Evolutionary conservation across 2,329 filamentous ascomycete species (phyloP).

Genomic region (Fusarium domesticum): DNA sequence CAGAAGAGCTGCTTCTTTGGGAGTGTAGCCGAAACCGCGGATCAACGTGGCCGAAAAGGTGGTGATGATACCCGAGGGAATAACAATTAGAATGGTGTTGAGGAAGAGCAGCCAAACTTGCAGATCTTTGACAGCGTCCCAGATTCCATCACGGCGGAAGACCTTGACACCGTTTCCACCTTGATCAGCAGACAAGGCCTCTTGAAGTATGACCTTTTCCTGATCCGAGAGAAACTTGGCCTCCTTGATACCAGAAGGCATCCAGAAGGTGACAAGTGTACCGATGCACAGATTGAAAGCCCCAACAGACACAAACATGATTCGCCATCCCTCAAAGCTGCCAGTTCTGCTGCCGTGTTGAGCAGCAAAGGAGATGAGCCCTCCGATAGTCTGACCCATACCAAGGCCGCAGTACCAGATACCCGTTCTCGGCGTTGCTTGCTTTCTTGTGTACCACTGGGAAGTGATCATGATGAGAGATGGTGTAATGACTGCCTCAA

Average conservation of each 20-base stretch:
- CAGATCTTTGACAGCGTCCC: conserved; percentile 40
- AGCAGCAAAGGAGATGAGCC: conserved; percentile 49
- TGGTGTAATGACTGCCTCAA: conserved; percentile 48
- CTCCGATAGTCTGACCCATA: conserved; percentile 39
- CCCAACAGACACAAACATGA: conserved; percentile 53
- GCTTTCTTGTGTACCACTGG: conserved; percentile 40
- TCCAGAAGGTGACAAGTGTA: conserved; percentile 39
- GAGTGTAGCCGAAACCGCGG: conserved; percentile 35
- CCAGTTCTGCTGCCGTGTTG: conserved; percentile 42
- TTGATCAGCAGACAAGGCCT: conserved; percentile 52
- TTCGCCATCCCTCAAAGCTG: conserved; percentile 43
- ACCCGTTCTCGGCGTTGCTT: conserved; percentile 46
- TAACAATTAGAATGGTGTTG: conserved; percentile 24
- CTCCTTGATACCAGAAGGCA: conserved; percentile 38
- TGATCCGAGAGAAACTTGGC: conserved; percentile 21
- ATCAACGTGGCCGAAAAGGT: conserved; percentile 33
- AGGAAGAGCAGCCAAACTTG: conserved; percentile 42
- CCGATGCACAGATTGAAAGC: conserved; percentile 45
- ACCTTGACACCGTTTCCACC: conserved; percentile 41
- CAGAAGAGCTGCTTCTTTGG: conserved; percentile 44
- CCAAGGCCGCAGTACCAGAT: conserved; percentile 32
- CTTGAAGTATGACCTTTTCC: conserved; percentile 46
- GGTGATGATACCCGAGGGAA: conserved; percentile 35
- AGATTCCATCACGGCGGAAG: conserved; percentile 40
- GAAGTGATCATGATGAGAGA: conserved; percentile 50